Conservation (phyloP, 176 grass and related monocot genomes). For the Rhynchospora tenuis region DNA sequence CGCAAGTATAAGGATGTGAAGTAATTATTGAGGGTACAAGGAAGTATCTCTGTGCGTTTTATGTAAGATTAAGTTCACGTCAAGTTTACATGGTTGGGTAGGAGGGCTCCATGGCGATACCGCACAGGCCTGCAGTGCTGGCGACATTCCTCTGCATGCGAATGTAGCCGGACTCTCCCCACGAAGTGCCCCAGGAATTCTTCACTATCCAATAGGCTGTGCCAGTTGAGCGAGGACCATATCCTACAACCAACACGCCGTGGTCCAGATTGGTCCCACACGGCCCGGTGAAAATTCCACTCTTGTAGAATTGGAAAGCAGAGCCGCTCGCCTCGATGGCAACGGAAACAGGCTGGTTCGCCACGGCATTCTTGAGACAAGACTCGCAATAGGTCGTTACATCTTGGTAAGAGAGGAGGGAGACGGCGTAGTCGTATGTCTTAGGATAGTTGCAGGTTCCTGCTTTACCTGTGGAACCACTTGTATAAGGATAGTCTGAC, state of each 20-base stretch:
- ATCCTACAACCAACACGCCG: constrained; percentile 41
- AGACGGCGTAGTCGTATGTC: constrained; percentile 11
- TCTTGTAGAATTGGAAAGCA: background rate
- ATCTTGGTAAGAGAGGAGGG: constrained; percentile 27
- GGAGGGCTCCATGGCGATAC: constrained; percentile 54
- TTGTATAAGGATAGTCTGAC: too few relatives aligned
- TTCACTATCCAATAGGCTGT: constrained; percentile 77
- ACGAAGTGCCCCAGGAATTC: constrained; percentile 25
- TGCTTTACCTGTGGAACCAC: too few relatives aligned
- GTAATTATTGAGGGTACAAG: too few relatives aligned
- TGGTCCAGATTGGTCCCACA: constrained; percentile 66
- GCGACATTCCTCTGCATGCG: constrained; percentile 71
- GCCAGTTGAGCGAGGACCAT: constrained; percentile 9
- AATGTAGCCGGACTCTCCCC: constrained; percentile 63
- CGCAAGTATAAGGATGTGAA: too few relatives aligned
- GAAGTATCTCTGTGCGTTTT: background rate
- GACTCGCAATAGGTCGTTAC: constrained; percentile 27
- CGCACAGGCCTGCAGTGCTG: constrained; percentile 48
- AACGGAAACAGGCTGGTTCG: constrained; percentile 34
- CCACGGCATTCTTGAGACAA: constrained; percentile 22
- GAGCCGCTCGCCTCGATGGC: constrained; percentile 28
- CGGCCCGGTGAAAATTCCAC: constrained; percentile 41
- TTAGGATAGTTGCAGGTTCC: constrained; percentile 5
- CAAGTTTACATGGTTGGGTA: constrained; percentile 47
- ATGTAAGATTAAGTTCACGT: background rate